Evolutionary conservation across 352 stramenopile species (phyloP).

Genomic region (Pythium rishiriense): DNA sequence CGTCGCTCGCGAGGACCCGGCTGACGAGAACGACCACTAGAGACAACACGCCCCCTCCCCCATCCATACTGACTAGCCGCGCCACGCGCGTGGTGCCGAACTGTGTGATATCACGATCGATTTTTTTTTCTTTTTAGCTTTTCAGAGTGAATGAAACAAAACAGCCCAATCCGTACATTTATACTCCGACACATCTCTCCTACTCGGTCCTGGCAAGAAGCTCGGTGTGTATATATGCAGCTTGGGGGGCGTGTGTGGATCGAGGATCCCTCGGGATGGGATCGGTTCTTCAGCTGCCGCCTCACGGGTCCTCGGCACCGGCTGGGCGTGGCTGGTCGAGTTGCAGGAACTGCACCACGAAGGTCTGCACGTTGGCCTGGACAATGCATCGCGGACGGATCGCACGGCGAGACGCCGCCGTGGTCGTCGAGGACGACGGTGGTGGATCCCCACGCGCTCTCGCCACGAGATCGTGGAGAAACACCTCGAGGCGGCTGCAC

Average conservation of each 20-base stretch:
- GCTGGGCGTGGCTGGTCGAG: background rate
- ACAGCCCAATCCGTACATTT: too few species aligned
- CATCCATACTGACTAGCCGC: background rate
- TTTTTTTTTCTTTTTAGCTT: too few species aligned
- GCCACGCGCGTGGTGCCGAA: background rate
- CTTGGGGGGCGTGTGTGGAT: too few species aligned
- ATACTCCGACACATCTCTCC: too few species aligned
- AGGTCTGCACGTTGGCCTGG: constrained; percentile 3
- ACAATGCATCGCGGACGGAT: constrained; percentile 5
- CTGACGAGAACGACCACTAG: constrained; percentile 1
- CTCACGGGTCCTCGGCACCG: background rate
- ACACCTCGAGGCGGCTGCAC: constrained; percentile 5
- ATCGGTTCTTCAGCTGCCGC: too few species aligned
- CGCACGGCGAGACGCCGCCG: background rate
- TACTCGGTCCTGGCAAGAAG: too few species aligned
- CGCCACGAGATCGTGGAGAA: constrained; percentile 3
- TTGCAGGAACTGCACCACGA: constrained; percentile 11
- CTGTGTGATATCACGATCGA: too few species aligned
- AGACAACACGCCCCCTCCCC: too few species aligned
- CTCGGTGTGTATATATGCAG: too few species aligned
- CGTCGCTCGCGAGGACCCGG: constrained; percentile 18
- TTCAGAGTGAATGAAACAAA: too few species aligned
- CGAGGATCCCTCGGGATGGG: too few species aligned
- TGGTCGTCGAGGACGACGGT: too few species aligned
- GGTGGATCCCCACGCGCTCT: background rate